Evolutionary conservation across 345 rosid genomes (phyloP), one percentile per base, ranked within the genome.

Genomic region (Acer campestre): DNA sequence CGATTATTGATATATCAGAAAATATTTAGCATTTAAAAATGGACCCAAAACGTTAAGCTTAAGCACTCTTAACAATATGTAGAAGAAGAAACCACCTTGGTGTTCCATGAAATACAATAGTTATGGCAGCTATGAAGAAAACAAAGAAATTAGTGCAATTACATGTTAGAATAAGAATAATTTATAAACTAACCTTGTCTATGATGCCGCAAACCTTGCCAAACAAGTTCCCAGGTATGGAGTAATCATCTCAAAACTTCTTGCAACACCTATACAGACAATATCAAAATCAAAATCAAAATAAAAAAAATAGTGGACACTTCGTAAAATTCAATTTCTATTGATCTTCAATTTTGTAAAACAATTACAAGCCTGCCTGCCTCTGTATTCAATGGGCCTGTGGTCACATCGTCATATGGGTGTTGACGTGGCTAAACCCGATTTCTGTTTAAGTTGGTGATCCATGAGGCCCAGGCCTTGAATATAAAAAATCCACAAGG

Each of bases 201-300:
- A 96, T 91, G 76, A 91, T 88, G 71, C 93, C 70, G 80, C 98
- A 92, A 73, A 91, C 97, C 83, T 85, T 89, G 78, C 91, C 94
- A 89, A 93, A 95, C 83, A 85, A 78, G 79, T 78, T 75, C 71
- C 92, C 98, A 1, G 97, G 92, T 70, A 93, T 81, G n/a, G n/a
- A n/a, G n/a, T n/a, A n/a, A n/a, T n/a, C n/a, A n/a, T n/a, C n/a
- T 81, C 79, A 95, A 81, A 56, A 92, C 83, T 87, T 95, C 98
- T 83, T 93, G 99, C 82, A 93, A 84, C 80, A 95, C 93, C 98
- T 95, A 85, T 63, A 71, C 78, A 72, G 70, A n/a, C n/a, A n/a
- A 13, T n/a, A 58, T 63, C 27, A 49, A 63, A 31, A 31, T 31
- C 35, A 29, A 29, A 29, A 2, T 29, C n/a, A n/a, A n/a, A n/a